These are phyloP conservation scores for Macaranga tanarius DNA, from an alignment of 441 rosid species.

Conservation along the genomic window DNA sequence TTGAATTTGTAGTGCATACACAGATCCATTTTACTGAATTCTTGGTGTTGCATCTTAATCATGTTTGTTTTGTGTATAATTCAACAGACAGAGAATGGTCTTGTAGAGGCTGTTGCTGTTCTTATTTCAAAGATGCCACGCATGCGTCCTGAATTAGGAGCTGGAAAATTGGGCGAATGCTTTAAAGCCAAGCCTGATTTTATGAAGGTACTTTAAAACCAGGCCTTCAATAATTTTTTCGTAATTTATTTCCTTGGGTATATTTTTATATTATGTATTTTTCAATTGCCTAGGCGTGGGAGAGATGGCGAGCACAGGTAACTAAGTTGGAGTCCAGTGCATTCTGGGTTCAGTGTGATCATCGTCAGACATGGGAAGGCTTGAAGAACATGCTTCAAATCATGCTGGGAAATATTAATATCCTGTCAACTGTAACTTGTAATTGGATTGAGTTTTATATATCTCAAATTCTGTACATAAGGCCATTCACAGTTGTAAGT, in stretches of 20 bases:
- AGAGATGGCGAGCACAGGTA: slow-evolving; percentile 87
- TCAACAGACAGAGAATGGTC: slow-evolving; percentile 84
- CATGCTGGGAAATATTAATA: slow-evolving; percentile 67
- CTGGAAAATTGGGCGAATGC: slow-evolving; percentile 79
- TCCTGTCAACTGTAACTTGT: slow-evolving; percentile 56
- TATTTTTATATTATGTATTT: slow-evolving; percentile 20
- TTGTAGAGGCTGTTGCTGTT: slow-evolving; percentile 89
- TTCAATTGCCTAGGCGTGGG: slow-evolving; percentile 67
- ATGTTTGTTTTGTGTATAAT: slow-evolving; percentile 29
- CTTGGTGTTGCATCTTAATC: neutral
- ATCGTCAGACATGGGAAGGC: slow-evolving; percentile 71
- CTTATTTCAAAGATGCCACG: slow-evolving; percentile 94
- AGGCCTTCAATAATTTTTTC: neutral
- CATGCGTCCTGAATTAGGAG: slow-evolving; percentile 63
- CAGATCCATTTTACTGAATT: neutral
- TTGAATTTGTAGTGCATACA: neutral
- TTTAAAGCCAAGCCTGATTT: slow-evolving; percentile 84
- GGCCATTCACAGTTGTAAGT: slow-evolving; percentile 81
- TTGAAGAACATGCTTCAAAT: slow-evolving; percentile 82
- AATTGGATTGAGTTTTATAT: slow-evolving; percentile 83
- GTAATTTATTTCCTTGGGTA: neutral
- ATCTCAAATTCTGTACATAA: slow-evolving; percentile 70
- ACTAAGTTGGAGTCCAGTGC: slow-evolving; percentile 81
- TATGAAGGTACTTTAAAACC: slow-evolving; percentile 73
- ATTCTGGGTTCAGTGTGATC: slow-evolving; percentile 87